These are phyloP conservation scores for Noccaea caerulescens DNA, from an alignment of 345 rosid genomes.

Conservation along the genomic window DNA sequence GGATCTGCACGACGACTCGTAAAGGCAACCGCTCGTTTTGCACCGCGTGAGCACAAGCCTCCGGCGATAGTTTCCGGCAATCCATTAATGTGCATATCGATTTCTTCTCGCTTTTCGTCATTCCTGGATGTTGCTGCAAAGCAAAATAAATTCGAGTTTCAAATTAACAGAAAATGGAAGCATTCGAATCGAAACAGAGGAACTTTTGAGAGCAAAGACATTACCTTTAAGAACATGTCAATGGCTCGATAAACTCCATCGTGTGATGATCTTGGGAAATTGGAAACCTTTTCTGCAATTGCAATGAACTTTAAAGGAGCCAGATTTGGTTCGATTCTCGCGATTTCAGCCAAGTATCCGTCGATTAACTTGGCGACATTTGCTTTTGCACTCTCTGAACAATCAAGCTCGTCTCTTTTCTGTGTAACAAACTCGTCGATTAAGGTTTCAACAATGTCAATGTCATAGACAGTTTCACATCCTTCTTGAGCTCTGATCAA, in stretches of 20 bases:
- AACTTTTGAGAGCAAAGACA: not conserved
- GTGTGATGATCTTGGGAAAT: slow-evolving; percentile 61
- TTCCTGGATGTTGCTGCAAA: slow-evolving; percentile 64
- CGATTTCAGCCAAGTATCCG: slow-evolving; percentile 66
- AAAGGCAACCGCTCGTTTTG: slow-evolving; percentile 88
- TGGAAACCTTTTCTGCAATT: slow-evolving; percentile 53
- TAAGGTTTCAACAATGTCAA: slow-evolving; percentile 61
- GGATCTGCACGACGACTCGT: slow-evolving; percentile 83
- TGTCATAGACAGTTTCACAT: slow-evolving; percentile 53
- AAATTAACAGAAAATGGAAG: not conserved
- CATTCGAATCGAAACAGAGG: not conserved
- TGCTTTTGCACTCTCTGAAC: slow-evolving; percentile 48
- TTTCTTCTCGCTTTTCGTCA: slow-evolving; percentile 72
- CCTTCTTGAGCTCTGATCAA: slow-evolving; percentile 53
- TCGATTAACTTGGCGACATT: slow-evolving; percentile 65
- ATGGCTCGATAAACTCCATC: slow-evolving; percentile 76
- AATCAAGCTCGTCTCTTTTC: slow-evolving; percentile 35
- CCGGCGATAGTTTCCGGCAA: slow-evolving; percentile 78
- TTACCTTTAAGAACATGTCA: slow-evolving; percentile 78
- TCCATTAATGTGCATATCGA: slow-evolving; percentile 70
- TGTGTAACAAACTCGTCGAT: slow-evolving; percentile 51
- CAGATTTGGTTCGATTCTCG: slow-evolving; percentile 56
- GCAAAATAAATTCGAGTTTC: not conserved
- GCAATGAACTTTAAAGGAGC: slow-evolving; percentile 47
- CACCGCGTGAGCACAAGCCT: slow-evolving; percentile 80